A percentile compares a stretch with the other conserved stretches of the same genome.
Conservation (phyloP, 2,329 filamentous ascomycete genomes). For the Calonectria multiphialidica region DNA sequence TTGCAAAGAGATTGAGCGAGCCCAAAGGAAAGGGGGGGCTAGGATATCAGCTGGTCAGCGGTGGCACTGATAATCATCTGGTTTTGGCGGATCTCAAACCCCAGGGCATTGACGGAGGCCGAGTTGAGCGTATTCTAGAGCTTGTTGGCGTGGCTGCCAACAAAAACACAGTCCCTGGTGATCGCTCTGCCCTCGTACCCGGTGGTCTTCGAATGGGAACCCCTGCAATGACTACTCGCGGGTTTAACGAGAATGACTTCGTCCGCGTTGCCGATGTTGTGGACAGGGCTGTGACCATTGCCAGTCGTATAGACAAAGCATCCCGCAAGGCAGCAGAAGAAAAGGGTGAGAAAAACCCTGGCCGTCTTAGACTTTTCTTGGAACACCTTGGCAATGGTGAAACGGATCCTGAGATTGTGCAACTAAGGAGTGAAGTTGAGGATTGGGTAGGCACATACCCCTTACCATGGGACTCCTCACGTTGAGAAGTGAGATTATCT, state of each 20-base stretch:
- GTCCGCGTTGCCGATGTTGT: conserved; percentile 87
- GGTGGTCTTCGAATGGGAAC: conserved; percentile 95
- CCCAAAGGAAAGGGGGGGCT: conserved; percentile 81
- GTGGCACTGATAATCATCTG: conserved; percentile 97
- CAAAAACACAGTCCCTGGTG: conserved; percentile 98
- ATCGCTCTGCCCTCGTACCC: conserved; percentile 92
- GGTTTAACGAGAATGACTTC: conserved; percentile 92
- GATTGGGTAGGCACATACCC: conserved; percentile 83
- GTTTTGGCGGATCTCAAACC: conserved; percentile 93
- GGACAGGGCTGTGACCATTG: conserved; percentile 84
- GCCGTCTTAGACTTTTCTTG: conserved; percentile 75
- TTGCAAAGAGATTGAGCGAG: conserved; percentile 76
- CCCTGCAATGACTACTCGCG: conserved; percentile 96
- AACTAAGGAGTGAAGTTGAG: conserved; percentile 80
- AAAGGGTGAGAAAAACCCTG: conserved; percentile 74
- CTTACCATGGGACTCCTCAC: conserved; percentile 71
- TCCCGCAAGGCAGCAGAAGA: conserved; percentile 77
- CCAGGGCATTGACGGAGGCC: conserved; percentile 86
- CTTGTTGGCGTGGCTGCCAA: conserved; percentile 97
- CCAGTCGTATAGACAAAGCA: conserved; percentile 79
- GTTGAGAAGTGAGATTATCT: conserved; percentile 33
- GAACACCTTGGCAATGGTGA: conserved; percentile 77
- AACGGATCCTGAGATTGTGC: conserved; percentile 76
- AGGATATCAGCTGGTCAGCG: conserved; percentile 90
- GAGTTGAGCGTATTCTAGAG: conserved; percentile 91